phyloP scores from a whole-genome alignment of 2,329 filamentous ascomycete genomes.

The Bertia moriformis region DNA sequence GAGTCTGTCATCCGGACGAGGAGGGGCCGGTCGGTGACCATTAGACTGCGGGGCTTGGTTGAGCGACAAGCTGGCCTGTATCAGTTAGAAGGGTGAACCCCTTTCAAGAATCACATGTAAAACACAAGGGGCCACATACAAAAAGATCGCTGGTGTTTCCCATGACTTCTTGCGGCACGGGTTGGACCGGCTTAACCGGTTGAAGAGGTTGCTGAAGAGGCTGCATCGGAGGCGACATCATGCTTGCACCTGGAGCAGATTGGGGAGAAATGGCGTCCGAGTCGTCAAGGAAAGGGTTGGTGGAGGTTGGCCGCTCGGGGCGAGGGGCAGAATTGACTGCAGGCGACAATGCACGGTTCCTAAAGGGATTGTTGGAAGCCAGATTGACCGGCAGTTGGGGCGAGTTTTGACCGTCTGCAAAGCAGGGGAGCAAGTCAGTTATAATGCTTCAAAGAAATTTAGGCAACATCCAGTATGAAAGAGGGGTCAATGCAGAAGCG shows the following conservation, averaged over 20 bases:
- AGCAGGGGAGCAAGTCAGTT: neutral
- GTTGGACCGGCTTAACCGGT: no score
- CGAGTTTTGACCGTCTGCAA: neutral
- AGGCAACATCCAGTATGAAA: neutral
- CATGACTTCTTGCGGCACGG: no score
- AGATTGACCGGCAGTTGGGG: neutral
- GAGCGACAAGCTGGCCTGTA: conserved; percentile 8
- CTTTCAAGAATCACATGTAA: neutral
- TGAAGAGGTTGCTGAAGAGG: no score
- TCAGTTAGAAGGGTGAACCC: neutral
- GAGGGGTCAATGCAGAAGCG: neutral
- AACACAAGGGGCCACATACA: no score
- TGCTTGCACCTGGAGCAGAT: conserved; percentile 13
- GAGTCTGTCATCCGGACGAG: neutral
- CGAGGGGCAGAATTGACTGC: conserved; percentile 10
- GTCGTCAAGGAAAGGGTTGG: conserved; percentile 47
- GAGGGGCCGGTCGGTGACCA: neutral
- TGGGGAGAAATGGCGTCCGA: conserved; percentile 18
- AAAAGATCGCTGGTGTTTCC: no score
- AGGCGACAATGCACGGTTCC: conserved; percentile 26
- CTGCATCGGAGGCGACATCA: conserved; percentile 15
- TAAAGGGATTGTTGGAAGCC: conserved; percentile 30
- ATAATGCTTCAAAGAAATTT: neutral
- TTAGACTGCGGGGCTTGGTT: neutral
- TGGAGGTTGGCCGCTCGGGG: conserved; percentile 33